Evolutionary conservation across 805 yeast genomes (phyloP).

Genomic region (Wickerhamomyces queroliae): DNA sequence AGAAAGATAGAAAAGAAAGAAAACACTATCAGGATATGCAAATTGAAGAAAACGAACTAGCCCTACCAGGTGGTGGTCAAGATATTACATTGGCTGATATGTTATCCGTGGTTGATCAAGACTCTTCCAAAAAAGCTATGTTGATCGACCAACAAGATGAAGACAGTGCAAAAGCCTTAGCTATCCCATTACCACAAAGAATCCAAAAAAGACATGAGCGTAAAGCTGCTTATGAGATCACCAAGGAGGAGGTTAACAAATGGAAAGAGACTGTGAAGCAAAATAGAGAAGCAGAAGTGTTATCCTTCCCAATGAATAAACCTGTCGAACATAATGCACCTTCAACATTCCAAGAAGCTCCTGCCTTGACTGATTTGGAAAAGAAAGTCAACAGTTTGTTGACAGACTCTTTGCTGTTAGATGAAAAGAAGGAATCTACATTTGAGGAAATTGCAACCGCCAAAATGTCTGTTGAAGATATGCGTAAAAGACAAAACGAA

Average conservation of each 20-base stretch:
- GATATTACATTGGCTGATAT: constrained; percentile 68
- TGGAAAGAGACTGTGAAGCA: constrained; percentile 83
- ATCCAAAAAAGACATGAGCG: constrained; percentile 84
- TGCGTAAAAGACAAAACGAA: constrained; percentile 71
- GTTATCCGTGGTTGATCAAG: constrained; percentile 58
- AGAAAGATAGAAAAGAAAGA: constrained; percentile 34
- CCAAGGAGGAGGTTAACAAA: constrained; percentile 78
- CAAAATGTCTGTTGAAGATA: constrained; percentile 72
- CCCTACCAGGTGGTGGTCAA: constrained; percentile 54
- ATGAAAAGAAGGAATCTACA: constrained; percentile 71
- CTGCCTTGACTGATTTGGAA: constrained; percentile 54
- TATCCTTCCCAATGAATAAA: constrained; percentile 66
- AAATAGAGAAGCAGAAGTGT: constrained; percentile 79
- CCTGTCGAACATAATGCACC: constrained; percentile 38
- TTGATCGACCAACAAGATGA: constrained; percentile 33
- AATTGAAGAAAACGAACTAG: constrained; percentile 62
- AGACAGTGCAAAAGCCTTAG: constrained; percentile 43
- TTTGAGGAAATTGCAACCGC: constrained; percentile 86
- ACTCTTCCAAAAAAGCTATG: constrained; percentile 44
- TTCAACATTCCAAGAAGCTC: constrained; percentile 48
- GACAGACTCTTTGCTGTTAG: constrained; percentile 58
- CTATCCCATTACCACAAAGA: constrained; percentile 81
- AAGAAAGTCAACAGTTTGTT: constrained; percentile 55
- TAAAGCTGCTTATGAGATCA: constrained; percentile 82
- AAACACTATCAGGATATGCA: constrained; percentile 46